Conservation (phyloP, 805 yeast genomes). For the Candida namnaoensis region DNA sequence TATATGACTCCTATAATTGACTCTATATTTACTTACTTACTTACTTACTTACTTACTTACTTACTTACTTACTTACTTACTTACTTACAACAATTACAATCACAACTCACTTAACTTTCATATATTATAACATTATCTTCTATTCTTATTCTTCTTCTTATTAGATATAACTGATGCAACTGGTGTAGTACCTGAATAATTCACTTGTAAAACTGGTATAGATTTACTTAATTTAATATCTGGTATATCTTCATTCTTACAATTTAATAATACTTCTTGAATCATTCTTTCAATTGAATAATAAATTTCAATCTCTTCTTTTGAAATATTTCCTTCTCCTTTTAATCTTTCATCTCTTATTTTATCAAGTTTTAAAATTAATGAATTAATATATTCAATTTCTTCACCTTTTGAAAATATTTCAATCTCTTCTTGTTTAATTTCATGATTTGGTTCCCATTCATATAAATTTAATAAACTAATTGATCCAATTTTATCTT, state of each 20-base stretch:
- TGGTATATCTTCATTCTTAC: conserved; percentile 19
- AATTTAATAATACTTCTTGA: conserved; percentile 31
- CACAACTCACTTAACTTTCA: no score
- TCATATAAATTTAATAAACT: conserved; percentile 32
- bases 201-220: conserved; percentile 65
- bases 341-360: conserved; percentile 38
- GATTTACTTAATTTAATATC: conserved; percentile 23
- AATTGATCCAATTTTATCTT: conserved; percentile 11
- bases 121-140: no score
- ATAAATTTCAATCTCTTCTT: conserved; percentile 33
- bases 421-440: conserved; percentile 44
- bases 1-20: no score
- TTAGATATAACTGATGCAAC: conserved; percentile 30
- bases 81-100: no score
- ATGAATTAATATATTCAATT: conserved; percentile 30
- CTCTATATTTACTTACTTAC: no score
- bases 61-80: no score
- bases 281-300: conserved; percentile 35
- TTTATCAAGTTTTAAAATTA: conserved; percentile 39
- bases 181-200: conserved; percentile 76
- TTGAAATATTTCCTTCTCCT: conserved; percentile 1
- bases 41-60: no score
- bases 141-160: conserved; percentile 14
- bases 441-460: conserved; percentile 41
- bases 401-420: conserved; percentile 34